Evolutionary conservation across 495 filamentous ascomycete species (phyloP).

Genomic region (Acidiella bohemica): DNA sequence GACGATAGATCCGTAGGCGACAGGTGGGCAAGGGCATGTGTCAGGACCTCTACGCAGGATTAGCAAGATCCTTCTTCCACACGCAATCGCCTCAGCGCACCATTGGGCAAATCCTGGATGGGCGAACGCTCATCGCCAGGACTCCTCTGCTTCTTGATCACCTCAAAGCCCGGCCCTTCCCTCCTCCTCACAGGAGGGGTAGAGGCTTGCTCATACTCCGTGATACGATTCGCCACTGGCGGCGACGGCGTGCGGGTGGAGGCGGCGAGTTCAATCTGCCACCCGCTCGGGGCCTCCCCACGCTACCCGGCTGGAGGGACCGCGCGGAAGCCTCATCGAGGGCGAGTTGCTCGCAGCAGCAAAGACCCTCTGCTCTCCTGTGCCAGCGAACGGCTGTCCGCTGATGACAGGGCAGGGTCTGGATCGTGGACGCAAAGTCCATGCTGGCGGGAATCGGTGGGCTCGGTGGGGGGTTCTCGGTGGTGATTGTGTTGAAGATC

Average conservation of each 20-base stretch:
- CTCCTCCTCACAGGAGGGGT: slow-evolving; percentile 34
- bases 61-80: slow-evolving; percentile 4
- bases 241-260: slow-evolving; percentile 23
- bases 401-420: slow-evolving; percentile 20
- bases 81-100: slow-evolving; percentile 36
- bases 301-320: slow-evolving; percentile 8
- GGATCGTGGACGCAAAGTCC: slow-evolving; percentile 41
- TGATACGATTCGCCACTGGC: slow-evolving; percentile 48
- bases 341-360: slow-evolving; percentile 13
- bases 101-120: slow-evolving; percentile 65
- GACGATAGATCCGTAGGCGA: slow-evolving; percentile 63
- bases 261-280: slow-evolving; percentile 24
- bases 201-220: slow-evolving; percentile 54
- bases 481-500: slow-evolving; percentile 41
- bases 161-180: slow-evolving; percentile 44
- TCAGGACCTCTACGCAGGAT: slow-evolving; percentile 58
- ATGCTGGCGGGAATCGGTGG: slow-evolving; percentile 51
- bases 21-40: slow-evolving; percentile 80
- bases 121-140: slow-evolving; percentile 32
- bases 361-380: slow-evolving; percentile 1
- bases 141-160: slow-evolving; percentile 42
- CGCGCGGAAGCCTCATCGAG: slow-evolving; percentile 10
- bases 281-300: background rate
- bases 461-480: slow-evolving; percentile 33
- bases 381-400: slow-evolving; percentile 7